Evolutionary conservation across 2,329 filamentous ascomycete genomes (phyloP), one percentile per base, ranked within the genome.

Genomic region (Xylaria sp.): DNA sequence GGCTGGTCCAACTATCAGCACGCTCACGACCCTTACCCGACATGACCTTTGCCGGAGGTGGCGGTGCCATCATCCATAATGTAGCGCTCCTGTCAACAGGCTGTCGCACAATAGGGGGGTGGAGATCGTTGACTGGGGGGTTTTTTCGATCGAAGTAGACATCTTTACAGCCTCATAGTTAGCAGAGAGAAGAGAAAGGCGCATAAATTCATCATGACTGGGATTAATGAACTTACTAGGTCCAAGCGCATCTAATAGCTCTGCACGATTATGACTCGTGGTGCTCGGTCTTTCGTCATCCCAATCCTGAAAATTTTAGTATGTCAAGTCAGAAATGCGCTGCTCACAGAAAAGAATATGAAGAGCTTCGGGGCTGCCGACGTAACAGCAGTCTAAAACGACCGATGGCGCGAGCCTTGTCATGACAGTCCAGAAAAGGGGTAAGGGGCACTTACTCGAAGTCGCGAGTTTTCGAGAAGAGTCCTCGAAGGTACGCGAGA

Each of bases 61-160:
- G 91, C 1, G 92, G 92, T 70, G 96, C 91, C 55, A 96, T 78
- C 92, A 97, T 96, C 92, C 92, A 97, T 69, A 82, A 83, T 57
- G 89, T 88, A 61, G 90, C 91, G 57, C 86, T 85, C 69, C 79
- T 85, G 71, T 83, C 86, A 44, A 87, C 89, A 59, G 84, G 88
- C 74, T 86, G 90, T 73, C 84, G 91, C 62, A 94, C 89, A 55
- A 95, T 87, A 2, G 91, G 91, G 4, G 91, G 90, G 71, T 95
- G 90, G 60, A 92, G 83, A 62, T 95, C 90, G 75, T 95, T 94
- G 68, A 95, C 86, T 3, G 90, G 90, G 6, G 88, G 91, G 68
- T 87, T 87, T 60, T 75, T 78, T 44, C 80, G 79, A 4, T 83
- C 76, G 54, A 80, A 79, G 71, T 88, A 88, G 68, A 88, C 88